Base-by-base conservation (phyloP, 352 stramenopile species). In the Pythium myriotylum region DNA sequence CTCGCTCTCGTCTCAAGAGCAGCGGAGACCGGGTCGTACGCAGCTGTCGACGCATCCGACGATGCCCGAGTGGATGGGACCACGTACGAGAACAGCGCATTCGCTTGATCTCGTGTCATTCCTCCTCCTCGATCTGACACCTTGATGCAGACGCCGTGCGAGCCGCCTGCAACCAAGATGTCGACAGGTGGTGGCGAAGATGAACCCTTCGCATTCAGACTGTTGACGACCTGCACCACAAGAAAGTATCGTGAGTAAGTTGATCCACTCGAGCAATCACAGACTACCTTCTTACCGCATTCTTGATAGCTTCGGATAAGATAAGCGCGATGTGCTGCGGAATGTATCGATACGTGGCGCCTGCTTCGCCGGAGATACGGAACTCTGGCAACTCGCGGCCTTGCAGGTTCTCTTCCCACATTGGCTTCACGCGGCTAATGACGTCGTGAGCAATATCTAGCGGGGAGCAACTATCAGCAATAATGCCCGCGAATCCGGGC, bases 241-340 rank as follows among this genome's bases (percentile, higher is more conserved):
- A 51, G 32, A n/a, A 53, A 39, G 20, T 41, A 58, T 17, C 12
- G 27, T 50, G 8, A 64, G 41, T 27, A 6, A 47, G 29, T 35
- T 35, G n/a, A n/a, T n/a, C n/a, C n/a, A n/a, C n/a, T n/a, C n/a
- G n/a, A n/a, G n/a, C 26, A 33, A 48, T 24, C 23, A 20, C 8
- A 26, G 20, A 26, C 19, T 1, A 33, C 27, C 4, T 12, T 19
- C 57, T 39, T 56, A 91, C 83, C 4, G 84, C 82, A 63, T 87
- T 86, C 74, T 94, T 94, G 54, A 94, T 76, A 26, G 88, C 82
- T 51, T 94, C 84, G 1, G 83, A 87, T 9, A 92, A 62, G 61
- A 94, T 90, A 54, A 91, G 77, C 72, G 88, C 81, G 55, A 94
- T 89, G 56, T 94, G 84, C 65, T 90, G 76, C 62, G 82, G 82